Evolutionary conservation across 306 rosid species (phyloP).

Genomic region (Malus orientalis): DNA sequence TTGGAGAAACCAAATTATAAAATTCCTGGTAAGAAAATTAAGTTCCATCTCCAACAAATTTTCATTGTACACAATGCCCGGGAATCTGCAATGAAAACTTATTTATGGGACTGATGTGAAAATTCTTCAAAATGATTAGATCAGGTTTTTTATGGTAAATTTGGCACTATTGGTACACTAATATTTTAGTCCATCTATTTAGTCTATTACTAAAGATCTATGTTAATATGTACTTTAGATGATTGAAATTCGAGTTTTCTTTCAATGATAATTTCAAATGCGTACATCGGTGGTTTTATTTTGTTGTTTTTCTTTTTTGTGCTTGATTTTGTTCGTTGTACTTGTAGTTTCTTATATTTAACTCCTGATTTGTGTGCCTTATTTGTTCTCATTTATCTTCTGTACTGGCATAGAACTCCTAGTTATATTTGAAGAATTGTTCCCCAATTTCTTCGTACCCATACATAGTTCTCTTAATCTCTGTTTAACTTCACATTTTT

Average conservation of each 20-base stretch:
- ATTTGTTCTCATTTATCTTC: not conserved
- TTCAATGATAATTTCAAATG: not conserved
- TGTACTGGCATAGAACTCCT: not conserved
- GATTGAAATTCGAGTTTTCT: not conserved
- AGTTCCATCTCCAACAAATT: not conserved
- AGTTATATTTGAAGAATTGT: not conserved
- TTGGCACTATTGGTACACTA: not conserved
- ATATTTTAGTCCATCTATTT: not conserved
- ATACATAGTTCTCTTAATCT: not conserved
- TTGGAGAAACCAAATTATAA: not conserved
- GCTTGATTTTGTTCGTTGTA: not conserved
- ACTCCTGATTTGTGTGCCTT: not conserved
- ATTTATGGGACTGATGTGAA: not conserved
- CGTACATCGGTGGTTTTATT: not conserved
- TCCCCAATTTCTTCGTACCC: not conserved
- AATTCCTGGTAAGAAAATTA: not conserved
- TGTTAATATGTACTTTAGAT: not conserved
- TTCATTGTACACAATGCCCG: not conserved
- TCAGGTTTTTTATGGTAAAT: not conserved
- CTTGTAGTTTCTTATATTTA: not conserved
- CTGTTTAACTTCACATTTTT: conserved; percentile 19
- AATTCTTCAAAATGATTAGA: not conserved
- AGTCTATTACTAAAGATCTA: not conserved
- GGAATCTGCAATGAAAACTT: not conserved
- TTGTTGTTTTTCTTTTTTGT: not conserved